Evolutionary conservation across 805 yeast genomes (phyloP).

Genomic region (Ogataea wickerhamii): DNA sequence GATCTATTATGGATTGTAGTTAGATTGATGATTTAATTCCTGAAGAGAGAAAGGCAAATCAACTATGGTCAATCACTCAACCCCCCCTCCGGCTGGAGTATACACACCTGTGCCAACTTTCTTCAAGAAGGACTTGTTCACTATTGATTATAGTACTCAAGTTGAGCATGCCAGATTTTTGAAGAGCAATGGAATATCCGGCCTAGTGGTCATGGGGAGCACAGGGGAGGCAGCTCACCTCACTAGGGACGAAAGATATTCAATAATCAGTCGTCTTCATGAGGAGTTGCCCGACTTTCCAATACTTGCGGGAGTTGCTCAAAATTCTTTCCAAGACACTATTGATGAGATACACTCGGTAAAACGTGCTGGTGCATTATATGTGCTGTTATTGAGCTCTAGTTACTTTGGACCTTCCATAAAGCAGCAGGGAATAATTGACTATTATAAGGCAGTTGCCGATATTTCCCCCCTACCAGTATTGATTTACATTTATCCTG

Average conservation of each 20-base stretch:
- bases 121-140: constrained; percentile 39
- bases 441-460: constrained; percentile 43
- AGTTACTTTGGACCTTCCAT: constrained; percentile 46
- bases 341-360: constrained; percentile 37
- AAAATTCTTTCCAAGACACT: constrained; percentile 43
- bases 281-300: constrained; percentile 38
- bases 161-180: constrained; percentile 42
- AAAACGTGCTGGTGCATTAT: constrained; percentile 37
- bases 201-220: constrained; percentile 49
- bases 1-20: too few relatives aligned
- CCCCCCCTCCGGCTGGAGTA: constrained; percentile 38
- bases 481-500: constrained; percentile 46
- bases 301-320: constrained; percentile 48
- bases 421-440: constrained; percentile 44
- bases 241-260: constrained; percentile 42
- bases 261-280: constrained; percentile 33
- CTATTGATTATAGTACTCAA: constrained; percentile 45
- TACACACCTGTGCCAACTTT: constrained; percentile 56
- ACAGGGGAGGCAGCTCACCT: constrained; percentile 55
- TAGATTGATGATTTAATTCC: too few relatives aligned
- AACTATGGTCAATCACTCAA: too few relatives aligned
- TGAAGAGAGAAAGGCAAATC: too few relatives aligned
- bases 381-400: constrained; percentile 42
- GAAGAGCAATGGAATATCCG: constrained; percentile 42
- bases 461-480: constrained; percentile 41